Evolutionary conservation across 108 stramenopile species (phyloP), one percentile per base, ranked within the genome.

Genomic region (Cyclotella distinguenda): DNA sequence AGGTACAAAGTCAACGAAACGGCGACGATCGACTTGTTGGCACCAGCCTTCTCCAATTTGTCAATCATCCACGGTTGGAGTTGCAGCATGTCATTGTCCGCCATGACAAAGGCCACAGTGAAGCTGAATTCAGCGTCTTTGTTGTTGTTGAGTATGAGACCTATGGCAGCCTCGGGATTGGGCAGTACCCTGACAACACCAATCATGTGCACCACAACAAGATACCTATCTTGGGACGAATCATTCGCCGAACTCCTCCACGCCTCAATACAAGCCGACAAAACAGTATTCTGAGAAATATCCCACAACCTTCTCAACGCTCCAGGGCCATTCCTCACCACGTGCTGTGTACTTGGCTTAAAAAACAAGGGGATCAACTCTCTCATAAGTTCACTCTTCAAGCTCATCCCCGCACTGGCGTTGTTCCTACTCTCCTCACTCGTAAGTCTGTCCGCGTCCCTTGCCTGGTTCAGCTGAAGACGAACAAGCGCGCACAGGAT

Each of bases 291-390:
- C 8, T 84, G 88, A 22, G 90, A 92, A 34, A 95, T 91, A 9
- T 73, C 80, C 81, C 94, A 95, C 30, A 97, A 78, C 32, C 94
- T 75, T 9, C 89, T 78, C 28, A 96, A 76, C 18, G 94, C 94
- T 10, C 86, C 84, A 25, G 88, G 84, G 32, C 64, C 77, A 74
- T 94, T 87, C 56, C 86, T 81, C 1, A 87, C 93, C 5, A 84
- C 70, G 19, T 81, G 81, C 8, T 80, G 78, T 19, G 72, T 51
- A 60, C 82, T 69, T 38, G 97, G 95, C 58, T 86, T 79, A 71
- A 97, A 97, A 74, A 96, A 95, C 15, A 94, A 58, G 0, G 94
- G 94, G 56, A 95, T 93, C 53, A 97, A 82, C 57, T 93, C 89
- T 39, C 88, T 62, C 90, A 97, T 95, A 57, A 96, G 59, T 61